These are phyloP conservation scores for Aspergillus ostianus DNA, from an alignment of 495 filamentous ascomycete genomes.

Conservation along the genomic window DNA sequence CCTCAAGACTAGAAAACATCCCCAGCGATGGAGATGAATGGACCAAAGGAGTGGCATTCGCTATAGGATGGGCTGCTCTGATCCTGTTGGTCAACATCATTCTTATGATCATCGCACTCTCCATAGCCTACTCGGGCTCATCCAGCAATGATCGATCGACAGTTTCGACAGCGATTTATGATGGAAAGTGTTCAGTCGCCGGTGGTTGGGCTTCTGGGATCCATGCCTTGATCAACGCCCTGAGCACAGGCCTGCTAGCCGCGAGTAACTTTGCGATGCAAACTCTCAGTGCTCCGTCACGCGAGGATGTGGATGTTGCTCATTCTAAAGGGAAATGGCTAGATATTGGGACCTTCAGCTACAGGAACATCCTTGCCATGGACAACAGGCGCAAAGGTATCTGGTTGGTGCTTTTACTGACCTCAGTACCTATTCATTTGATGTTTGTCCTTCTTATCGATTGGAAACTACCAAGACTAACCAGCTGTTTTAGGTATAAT, in stretches of 20 bases:
- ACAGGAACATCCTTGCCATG: neutral
- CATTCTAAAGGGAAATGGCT: neutral
- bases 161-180: neutral
- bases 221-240: neutral
- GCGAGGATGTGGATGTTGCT: neutral
- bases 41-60: neutral
- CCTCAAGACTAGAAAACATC: neutral
- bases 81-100: neutral
- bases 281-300: neutral
- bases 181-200: neutral
- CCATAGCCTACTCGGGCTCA: neutral
- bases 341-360: neutral
- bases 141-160: neutral
- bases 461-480: neutral
- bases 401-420: neutral
- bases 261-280: neutral
- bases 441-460: neutral
- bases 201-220: neutral
- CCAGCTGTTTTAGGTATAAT: neutral
- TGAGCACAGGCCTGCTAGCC: neutral
- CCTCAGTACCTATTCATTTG: neutral
- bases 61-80: neutral
- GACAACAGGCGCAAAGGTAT: neutral
- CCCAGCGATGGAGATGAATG: neutral
- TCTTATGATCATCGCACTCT: neutral